phyloP scores from a whole-genome alignment of 257 asterid genomes.

The Haberlea rhodopensis region DNA sequence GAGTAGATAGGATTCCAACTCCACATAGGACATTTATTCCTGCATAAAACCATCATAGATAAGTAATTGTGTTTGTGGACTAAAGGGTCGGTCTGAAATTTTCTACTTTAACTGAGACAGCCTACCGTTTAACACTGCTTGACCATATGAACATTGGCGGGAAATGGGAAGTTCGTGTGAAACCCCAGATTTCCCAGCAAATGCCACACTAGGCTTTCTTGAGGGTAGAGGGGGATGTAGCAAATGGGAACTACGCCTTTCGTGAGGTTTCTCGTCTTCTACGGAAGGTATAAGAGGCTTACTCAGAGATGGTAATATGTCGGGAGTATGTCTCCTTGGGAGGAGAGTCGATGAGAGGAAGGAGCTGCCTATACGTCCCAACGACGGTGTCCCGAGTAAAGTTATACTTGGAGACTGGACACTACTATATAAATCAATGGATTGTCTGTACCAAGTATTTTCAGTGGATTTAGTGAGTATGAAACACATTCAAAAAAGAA shows the following conservation, averaged over 20 bases:
- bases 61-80: background rate
- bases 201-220: slow-evolving; percentile 40
- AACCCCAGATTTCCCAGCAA: slow-evolving; percentile 50
- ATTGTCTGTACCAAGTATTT: slow-evolving; percentile 59
- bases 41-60: slow-evolving; percentile 28
- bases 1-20: slow-evolving; percentile 96
- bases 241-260: slow-evolving; percentile 57
- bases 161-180: slow-evolving; percentile 58
- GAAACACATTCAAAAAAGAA: slow-evolving; percentile 7
- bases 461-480: slow-evolving; percentile 15
- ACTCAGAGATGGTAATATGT: slow-evolving; percentile 60
- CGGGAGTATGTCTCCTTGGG: slow-evolving; percentile 73
- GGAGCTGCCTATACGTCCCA: slow-evolving; percentile 71
- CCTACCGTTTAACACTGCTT: slow-evolving; percentile 78
- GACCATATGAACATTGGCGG: slow-evolving; percentile 68
- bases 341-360: slow-evolving; percentile 65
- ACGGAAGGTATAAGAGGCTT: slow-evolving; percentile 61
- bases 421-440: slow-evolving; percentile 82
- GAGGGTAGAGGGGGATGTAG: slow-evolving; percentile 63
- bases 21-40: slow-evolving; percentile 95
- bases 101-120: background rate
- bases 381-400: slow-evolving; percentile 69
- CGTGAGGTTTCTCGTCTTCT: slow-evolving; percentile 47
- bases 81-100: background rate
- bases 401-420: slow-evolving; percentile 81